Evolutionary conservation across 1,139 yeast genomes (phyloP), one percentile per base, ranked within the genome.

Genomic region (Zygosaccharomyces sapae): DNA sequence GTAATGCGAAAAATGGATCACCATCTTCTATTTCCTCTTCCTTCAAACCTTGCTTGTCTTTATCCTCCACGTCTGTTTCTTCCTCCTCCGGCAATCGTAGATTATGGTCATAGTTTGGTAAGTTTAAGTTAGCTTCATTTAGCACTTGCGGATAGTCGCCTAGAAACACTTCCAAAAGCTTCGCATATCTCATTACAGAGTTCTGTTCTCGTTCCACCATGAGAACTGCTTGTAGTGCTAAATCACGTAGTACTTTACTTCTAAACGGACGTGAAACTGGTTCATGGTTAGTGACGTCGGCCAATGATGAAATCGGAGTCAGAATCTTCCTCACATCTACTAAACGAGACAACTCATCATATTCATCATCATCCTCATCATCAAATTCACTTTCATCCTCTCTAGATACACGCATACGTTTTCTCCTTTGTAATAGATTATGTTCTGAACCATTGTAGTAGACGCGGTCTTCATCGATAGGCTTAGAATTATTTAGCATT

Each of bases 101-200:
- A 38, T 83, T 80, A 58, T 84, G 89, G 61, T 86, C 86, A 61
- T 86, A 86, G 25, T 70, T 73, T 2, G 87, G 83, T 43, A 89
- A 72, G 22, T 81, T 79, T 65, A 89, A 66, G 48, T 79, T 79
- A 33, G 78, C 80, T 49, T 78, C 89, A 35, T 82, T 71, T 37
- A 83, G 68, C 53, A 80, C 80, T 44, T 74, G 75, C 61, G 95
- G 86, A 65, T 87, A 92, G 61, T 90, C 97, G 8, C 97, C 96
- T 46, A 89, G 72, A 60, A 90, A 80, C 1, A 86, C 81, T 53
- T 84, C 87, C 68, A 90, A 75, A 42, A 90, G 70, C 56, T 80
- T 79, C 44, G 85, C 79, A 50, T 89, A 72, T 66, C 82, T 79
- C 50, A 82, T 80, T 20, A 86, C 83, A 38, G 82, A 83, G 33